Evolutionary conservation across 2,329 filamentous ascomycete genomes (phyloP), one percentile per base, ranked within the genome.

Genomic region (Neonectria neomacrospora): DNA sequence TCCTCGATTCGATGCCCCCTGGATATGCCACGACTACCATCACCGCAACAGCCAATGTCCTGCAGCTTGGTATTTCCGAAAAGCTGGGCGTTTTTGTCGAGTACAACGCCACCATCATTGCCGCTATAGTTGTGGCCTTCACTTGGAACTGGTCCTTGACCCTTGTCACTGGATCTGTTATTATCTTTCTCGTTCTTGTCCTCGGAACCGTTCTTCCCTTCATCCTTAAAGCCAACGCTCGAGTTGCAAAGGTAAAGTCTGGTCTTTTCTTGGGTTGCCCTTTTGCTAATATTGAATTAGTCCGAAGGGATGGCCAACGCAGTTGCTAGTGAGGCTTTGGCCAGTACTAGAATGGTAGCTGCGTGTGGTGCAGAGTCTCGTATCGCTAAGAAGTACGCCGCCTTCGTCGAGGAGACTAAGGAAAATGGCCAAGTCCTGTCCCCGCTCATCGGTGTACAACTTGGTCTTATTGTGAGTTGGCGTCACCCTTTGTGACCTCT

Each of bases 11-110:
- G 16, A 86, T 89, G 80, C 84, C 86, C 0, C 80, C 87, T 1
- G 89, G 89, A 1, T 81, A 85, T n/a, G 85, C 86, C 0, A 87
- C 88, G 0, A 83, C 82, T 14, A 88, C 88, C 37, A 90, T 91
- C 65, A 90, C 88, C 0, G 84, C 86, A 2, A 88, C 87, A 1
- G 85, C 87, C 63, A 90, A 90, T 73, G 83, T 82, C 2, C 78
- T 90, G n/a, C 88, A 90, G 75, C 78, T 89, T 12, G 88, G 88
- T 3, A 88, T 90, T 41, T 89, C 87, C 0, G 87, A 90, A 72
- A 89, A 89, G 70, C 79, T 90, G 0, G 86, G 86, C 8, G 82
- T 81, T 2, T 85, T 88, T 48, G 69, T 90, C 60, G 87, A 90
- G 71, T 89, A 80, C 66, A 75, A 76, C 2, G 75, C 86, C 0